Evolutionary conservation across 1,284 basidiomycete species (phyloP), one percentile per base, ranked within the genome.

Genomic region (Malassezia slooffiae): DNA sequence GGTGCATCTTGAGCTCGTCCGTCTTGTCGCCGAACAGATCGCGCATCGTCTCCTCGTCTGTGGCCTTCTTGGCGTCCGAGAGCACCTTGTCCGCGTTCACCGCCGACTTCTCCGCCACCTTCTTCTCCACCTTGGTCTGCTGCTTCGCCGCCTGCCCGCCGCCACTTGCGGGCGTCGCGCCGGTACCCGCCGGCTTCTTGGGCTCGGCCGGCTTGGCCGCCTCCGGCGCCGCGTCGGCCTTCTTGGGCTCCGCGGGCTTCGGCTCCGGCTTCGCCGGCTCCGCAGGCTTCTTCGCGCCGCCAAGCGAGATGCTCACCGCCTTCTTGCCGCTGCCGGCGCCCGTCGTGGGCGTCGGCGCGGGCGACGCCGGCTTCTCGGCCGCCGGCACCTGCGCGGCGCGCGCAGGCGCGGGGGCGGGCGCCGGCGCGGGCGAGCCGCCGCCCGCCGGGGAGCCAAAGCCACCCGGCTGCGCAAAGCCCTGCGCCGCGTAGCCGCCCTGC

Each of bases 11-110:
- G 47, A 68, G 46, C 7, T 58, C 54, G 16, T 61, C 61, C 20
- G 52, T 54, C 43, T 62, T 56, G 21, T 67, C 64, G 29, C 66
- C 66, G 23, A 67, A 69, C 23, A 69, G 51, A 34, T 69, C 66
- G 34, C 54, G 57, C 37, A 69, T 54, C n/a, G 66, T 69, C 52
- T 69, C 66, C 29, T 63, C 62, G 43, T 69, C 66, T 11, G 66
- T 67, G 12, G 57, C 55, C 48, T 62, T 55, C 47, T 53, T 47
- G 16, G 62, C 63, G 44, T 69, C 63, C 40, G 54, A 58, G 20
- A 67, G 54, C 39, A 67, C 59, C 52, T 61, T 62, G 37, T 61
- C 64, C 30, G 63, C 60, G 32, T 65, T 55, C 30, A 55, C 64
- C 29, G 50, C 29, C 15, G 57, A 27, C 41, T 65, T 63, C 42